Base-by-base conservation (phyloP, 2,329 filamentous ascomycete genomes). In the Pseudopyricularia cyperi region DNA sequence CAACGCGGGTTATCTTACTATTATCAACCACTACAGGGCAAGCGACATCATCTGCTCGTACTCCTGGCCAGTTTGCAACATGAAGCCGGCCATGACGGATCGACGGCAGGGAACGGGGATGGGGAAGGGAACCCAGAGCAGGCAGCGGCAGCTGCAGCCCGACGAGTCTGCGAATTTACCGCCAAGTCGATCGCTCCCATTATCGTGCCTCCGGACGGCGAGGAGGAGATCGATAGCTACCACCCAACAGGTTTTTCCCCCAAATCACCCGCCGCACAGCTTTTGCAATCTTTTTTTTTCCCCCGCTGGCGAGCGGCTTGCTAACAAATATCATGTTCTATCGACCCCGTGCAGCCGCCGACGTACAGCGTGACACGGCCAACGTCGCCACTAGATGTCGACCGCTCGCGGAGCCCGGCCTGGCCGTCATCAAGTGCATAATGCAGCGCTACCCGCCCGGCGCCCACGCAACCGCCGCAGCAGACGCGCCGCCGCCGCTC, bases 341-440 rank as follows among this genome's bases (percentile, higher is more conserved):
- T 7, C 9, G 3, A 46, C 15, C 14, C 12, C 9, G 6, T 17
- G 3, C 28, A 51, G 50, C 28, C 17, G 50, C 28, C 35, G 50
- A 51, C 30, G 15, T 39, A 26, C 28, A 34, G 7, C 12, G 28
- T 22, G 50, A 51, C 17, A n/a, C 26, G 12, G 30, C n/a, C 11
- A 33, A 28, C 7, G 39, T 54, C 11, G 15, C 19, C 11, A n/a
- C 17, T 1, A 52, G 55, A 32, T 57, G 57, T 30, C 52, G 33
- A 12, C 34, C 48, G 0, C n/a, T 55, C 2, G 57, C 58, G 7
- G 52, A 47, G n/a, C 44, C 53, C 12, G 59, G 56, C 2, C 33
- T 64, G 17, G 34, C 52, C 8, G 46, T 54, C 7, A 46, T 63
- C 32, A 44, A 48, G 11, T 52, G 26, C 9, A 52, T 61, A 30